phyloP scores from a whole-genome alignment of 1,139 yeast genomes.

The Blastobotrys serpentis region DNA sequence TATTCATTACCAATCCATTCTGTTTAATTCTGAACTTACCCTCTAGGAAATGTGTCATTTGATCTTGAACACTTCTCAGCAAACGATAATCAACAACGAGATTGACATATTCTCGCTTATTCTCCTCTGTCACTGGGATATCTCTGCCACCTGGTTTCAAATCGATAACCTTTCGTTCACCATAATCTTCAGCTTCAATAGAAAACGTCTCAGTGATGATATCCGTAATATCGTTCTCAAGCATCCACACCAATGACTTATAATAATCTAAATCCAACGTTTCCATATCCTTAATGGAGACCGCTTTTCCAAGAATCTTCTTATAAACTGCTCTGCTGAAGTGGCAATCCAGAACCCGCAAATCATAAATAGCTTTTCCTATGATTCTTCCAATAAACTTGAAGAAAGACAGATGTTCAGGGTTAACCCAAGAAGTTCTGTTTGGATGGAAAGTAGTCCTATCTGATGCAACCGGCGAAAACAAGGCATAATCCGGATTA shows the following conservation, averaged over 20 bases:
- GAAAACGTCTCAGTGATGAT: constrained; percentile 95
- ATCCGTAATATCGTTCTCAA: constrained; percentile 93
- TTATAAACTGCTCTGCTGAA: constrained; percentile 95
- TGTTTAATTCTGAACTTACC: constrained; percentile 26
- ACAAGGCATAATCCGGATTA: constrained; percentile 92
- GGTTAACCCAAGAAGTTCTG: constrained; percentile 87
- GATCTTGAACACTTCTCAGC: constrained; percentile 80
- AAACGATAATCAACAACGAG: constrained; percentile 84
- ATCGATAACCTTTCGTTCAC: constrained; percentile 79
- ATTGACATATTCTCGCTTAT: constrained; percentile 86
- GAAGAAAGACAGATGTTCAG: constrained; percentile 89
- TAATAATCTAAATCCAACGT: constrained; percentile 89
- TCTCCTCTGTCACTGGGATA: constrained; percentile 84
- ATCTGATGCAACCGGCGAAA: constrained; percentile 89
- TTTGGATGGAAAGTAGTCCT: constrained; percentile 95
- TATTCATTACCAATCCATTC: constrained; percentile 7
- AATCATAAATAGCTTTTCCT: constrained; percentile 91
- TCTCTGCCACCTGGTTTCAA: constrained; percentile 80
- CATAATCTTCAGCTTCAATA: constrained; percentile 91
- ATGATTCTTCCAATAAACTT: constrained; percentile 92
- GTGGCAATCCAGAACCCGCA: constrained; percentile 87
- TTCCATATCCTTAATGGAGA: constrained; percentile 91
- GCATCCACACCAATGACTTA: constrained; percentile 92
- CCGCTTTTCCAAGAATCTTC: constrained; percentile 74
- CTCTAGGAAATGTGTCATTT: constrained; percentile 76